phyloP scores from a whole-genome alignment of 805 yeast genomes.

The Hanseniaspora meyeri region DNA sequence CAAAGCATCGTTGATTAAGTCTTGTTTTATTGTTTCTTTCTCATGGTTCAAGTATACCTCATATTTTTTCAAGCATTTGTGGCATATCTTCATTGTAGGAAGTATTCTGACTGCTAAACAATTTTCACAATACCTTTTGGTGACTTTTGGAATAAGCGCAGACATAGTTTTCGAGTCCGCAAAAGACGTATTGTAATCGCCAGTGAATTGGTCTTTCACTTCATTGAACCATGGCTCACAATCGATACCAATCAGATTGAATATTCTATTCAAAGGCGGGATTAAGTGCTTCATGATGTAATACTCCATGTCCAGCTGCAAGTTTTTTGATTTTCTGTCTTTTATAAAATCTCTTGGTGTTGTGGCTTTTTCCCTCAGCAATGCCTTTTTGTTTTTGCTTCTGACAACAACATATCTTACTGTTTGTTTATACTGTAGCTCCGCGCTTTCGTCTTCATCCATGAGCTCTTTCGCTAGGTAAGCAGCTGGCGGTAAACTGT shows the following conservation, averaged over 20 bases:
- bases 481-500: slow-evolving; percentile 84
- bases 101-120: slow-evolving; percentile 1
- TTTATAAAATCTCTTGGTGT: slow-evolving; percentile 64
- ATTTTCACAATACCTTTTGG: slow-evolving; percentile 5
- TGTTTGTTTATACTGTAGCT: slow-evolving; percentile 79
- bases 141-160: background rate
- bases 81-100: slow-evolving; percentile 1
- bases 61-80: slow-evolving; percentile 9
- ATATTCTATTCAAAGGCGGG: slow-evolving; percentile 80
- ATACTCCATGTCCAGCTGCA: slow-evolving; percentile 65
- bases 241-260: slow-evolving; percentile 73
- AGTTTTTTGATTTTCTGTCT: slow-evolving; percentile 22
- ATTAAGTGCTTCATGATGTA: slow-evolving; percentile 72
- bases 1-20: slow-evolving; percentile 24
- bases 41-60: slow-evolving; percentile 10
- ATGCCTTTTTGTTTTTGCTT: slow-evolving; percentile 37
- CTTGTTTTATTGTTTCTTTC: slow-evolving; percentile 15
- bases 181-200: background rate
- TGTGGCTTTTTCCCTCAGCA: slow-evolving; percentile 60
- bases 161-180: background rate
- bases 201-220: background rate
- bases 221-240: slow-evolving; percentile 51
- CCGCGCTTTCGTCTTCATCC: slow-evolving; percentile 50
- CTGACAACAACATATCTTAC: slow-evolving; percentile 74
- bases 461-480: slow-evolving; percentile 54